Conservation (phyloP, 768 basidiomycete genomes). For the Hirschioporus abietinus region DNA sequence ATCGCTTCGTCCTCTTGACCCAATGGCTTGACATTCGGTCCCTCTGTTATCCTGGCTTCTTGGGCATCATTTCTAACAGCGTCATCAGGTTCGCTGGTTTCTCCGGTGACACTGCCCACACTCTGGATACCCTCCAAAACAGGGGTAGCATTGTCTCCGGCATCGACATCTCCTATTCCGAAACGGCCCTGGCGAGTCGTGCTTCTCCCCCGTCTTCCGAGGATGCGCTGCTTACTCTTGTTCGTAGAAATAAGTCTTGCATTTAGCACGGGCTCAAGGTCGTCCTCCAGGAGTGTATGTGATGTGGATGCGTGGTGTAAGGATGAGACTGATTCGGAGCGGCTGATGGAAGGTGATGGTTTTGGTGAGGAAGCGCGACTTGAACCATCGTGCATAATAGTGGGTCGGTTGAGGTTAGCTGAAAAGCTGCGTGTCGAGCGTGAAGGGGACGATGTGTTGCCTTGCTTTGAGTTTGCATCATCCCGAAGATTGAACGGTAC, state of each 20-base stretch:
- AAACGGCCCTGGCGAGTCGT: constrained; percentile 14
- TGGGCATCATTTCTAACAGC: neutral
- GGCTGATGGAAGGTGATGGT: constrained; percentile 25
- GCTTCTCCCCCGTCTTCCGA: constrained; percentile 8
- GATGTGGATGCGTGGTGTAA: constrained; percentile 27
- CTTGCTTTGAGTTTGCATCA: constrained; percentile 19
- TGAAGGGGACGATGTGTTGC: constrained; percentile 21
- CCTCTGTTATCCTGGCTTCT: too few species aligned
- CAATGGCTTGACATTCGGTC: neutral
- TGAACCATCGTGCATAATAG: constrained; percentile 8
- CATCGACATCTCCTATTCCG: constrained; percentile 8
- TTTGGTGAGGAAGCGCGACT: constrained; percentile 19
- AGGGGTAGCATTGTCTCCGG: neutral
- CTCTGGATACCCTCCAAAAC: neutral
- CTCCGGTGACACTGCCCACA: neutral
- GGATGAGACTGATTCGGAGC: constrained; percentile 25
- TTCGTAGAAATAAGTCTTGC: constrained; percentile 21
- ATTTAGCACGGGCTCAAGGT: constrained; percentile 23
- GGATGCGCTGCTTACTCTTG: constrained; percentile 12
- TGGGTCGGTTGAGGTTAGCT: constrained; percentile 14
- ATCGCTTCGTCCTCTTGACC: neutral
- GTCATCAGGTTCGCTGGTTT: neutral
- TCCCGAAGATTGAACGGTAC: constrained; percentile 60
- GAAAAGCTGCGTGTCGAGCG: constrained; percentile 31
- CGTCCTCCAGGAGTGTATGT: constrained; percentile 23